A percentile compares a stretch with the other conserved stretches of the same genome.
These are phyloP conservation scores for Pythium utonaiense DNA, from an alignment of 352 stramenopile genomes.

Conservation along the genomic window DNA sequence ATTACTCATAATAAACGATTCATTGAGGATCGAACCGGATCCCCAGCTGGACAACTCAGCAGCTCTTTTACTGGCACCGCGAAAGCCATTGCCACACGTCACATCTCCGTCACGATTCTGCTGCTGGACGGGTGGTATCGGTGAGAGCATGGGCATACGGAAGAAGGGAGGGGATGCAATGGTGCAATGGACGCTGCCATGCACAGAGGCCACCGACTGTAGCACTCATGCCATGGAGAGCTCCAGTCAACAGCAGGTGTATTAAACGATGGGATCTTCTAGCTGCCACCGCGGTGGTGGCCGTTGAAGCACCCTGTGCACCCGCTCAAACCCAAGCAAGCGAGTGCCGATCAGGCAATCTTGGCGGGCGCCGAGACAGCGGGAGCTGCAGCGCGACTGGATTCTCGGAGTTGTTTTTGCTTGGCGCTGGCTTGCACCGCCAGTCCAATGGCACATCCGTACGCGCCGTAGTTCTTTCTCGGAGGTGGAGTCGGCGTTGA, in stretches of 20 bases:
- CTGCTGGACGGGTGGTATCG: neutral
- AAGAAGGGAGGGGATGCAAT: neutral
- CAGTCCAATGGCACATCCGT: conserved; percentile 17
- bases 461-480: conserved; percentile 22
- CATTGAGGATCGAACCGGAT: neutral
- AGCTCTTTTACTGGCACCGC: neutral
- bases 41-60: neutral
- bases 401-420: conserved; percentile 9
- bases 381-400: neutral
- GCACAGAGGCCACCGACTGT: neutral
- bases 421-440: conserved; percentile 17
- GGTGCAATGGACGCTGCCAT: neutral
- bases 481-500: neutral
- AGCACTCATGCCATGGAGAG: too few species aligned
- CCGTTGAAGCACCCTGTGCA: neutral
- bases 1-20: neutral
- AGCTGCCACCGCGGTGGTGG: neutral
- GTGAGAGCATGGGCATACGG: too few species aligned
- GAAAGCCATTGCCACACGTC: neutral
- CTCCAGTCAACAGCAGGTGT: neutral
- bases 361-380: neutral
- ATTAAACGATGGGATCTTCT: neutral
- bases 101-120: neutral
- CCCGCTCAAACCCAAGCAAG: neutral
- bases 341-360: neutral